phyloP scores from a whole-genome alignment of 2,329 filamentous ascomycete genomes.

The Cercospora sp. region DNA sequence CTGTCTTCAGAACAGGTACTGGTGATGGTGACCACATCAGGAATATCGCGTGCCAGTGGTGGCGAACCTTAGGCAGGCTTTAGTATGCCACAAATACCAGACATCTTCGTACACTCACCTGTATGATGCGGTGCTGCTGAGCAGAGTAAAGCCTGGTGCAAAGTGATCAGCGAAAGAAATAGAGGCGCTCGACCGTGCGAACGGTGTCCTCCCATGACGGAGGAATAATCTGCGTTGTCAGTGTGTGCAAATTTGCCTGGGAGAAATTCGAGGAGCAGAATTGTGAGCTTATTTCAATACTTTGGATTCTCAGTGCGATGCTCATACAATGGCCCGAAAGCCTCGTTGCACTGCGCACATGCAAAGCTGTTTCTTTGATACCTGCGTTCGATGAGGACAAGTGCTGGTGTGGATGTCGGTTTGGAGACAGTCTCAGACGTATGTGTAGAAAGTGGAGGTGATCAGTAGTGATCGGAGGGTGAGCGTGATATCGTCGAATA shows the following conservation, averaged over 20 bases:
- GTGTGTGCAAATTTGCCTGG: constrained; percentile 25
- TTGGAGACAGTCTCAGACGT: constrained; percentile 29
- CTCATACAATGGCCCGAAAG: constrained; percentile 26
- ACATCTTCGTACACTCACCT: constrained; percentile 11
- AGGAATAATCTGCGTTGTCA: constrained; percentile 24
- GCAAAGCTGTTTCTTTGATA: constrained; percentile 27
- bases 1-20: constrained; percentile 12
- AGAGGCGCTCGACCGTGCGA: neutral
- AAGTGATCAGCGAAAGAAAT: constrained; percentile 34
- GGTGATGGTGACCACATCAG: constrained; percentile 1
- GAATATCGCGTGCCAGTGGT: neutral
- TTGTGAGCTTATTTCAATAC: constrained; percentile 29
- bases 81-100: neutral
- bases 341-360: constrained; percentile 23
- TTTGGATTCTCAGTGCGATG: constrained; percentile 25
- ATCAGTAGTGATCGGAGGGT: constrained; percentile 23
- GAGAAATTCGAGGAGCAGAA: constrained; percentile 22
- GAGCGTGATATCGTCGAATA: constrained; percentile 22
- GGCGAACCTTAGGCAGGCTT: neutral
- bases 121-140: constrained; percentile 30
- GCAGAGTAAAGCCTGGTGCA: constrained; percentile 31
- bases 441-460: constrained; percentile 25
- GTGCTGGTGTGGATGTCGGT: constrained; percentile 19
- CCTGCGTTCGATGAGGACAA: constrained; percentile 24
- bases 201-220: constrained; percentile 2